These are phyloP conservation scores for Crucihimalaya himalaica DNA, from an alignment of 345 rosid species.

Conservation along the genomic window DNA sequence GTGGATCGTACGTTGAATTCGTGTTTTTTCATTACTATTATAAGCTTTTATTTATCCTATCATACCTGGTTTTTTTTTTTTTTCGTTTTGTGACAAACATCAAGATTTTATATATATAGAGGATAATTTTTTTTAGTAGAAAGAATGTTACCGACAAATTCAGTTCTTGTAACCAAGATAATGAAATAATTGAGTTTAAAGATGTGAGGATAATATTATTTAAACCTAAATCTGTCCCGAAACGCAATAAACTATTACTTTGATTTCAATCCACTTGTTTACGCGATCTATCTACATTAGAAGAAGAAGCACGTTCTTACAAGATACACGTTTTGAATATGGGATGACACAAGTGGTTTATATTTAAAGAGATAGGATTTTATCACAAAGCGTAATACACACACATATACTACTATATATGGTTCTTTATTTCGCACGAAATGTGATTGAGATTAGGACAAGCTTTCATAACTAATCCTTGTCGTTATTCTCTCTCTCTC, in stretches of 20 bases:
- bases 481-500: not conserved
- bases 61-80: slow-evolving; percentile 17
- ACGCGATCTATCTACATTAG: slow-evolving; percentile 9
- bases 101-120: too few relatives aligned
- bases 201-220: slow-evolving; percentile 30
- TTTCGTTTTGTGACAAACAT: too few relatives aligned
- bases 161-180: slow-evolving; percentile 27
- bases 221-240: slow-evolving; percentile 13
- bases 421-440: not conserved
- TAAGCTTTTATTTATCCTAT: slow-evolving; percentile 21
- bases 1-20: slow-evolving; percentile 33
- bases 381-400: not conserved
- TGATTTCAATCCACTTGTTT: slow-evolving; percentile 19
- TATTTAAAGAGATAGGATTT: slow-evolving; percentile 5
- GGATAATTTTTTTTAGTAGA: slow-evolving; percentile 11
- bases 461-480: slow-evolving; percentile 4
- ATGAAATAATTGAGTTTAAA: not conserved
- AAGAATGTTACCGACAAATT: slow-evolving; percentile 26
- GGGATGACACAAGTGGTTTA: slow-evolving; percentile 22
- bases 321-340: slow-evolving; percentile 14
- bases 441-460: not conserved
- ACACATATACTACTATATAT: not conserved
- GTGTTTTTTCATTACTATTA: slow-evolving; percentile 27
- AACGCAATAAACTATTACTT: slow-evolving; percentile 8
- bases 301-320: slow-evolving; percentile 15